Evolutionary conservation across 2,329 filamentous ascomycete genomes (phyloP), one percentile per base, ranked within the genome.

Genomic region (Aspergillus latus): DNA sequence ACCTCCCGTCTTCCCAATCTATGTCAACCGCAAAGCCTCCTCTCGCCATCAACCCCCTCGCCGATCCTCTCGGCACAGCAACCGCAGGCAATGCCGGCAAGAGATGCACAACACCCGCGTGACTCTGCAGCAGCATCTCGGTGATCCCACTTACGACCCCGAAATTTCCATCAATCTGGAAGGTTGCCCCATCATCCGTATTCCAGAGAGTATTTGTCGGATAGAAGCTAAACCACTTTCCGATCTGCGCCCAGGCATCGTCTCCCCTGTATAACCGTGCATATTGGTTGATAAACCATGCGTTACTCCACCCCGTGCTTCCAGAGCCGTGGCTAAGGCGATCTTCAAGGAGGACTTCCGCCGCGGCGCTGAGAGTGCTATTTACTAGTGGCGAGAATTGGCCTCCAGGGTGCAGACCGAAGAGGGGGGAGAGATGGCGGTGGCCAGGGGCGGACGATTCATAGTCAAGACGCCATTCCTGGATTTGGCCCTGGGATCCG

Each of bases 11-110:
- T 9, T 13, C 36, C 74, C 73, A 76, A n/a, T 61, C 52, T 44
- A 76, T 70, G 46, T 68, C 68, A 28, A 76, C 56, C 34, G 63
- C 59, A 60, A 72, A 73, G 4, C 68, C 68, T 2, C 72, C 73
- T 37, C 72, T 62, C 5, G 70, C 71, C 28, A 69, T 62, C 11
- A 74, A 63, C 3, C 71, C 70, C 8, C 49, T 64, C 30, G 76
- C 56, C 46, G 57, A 59, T 3, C 74, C 74, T 13, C 21, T 49
- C 3, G 58, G 58, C 64, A 74, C 72, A 44, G 16, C 28, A 11
- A 62, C 61, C 2, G 39, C 28, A 0, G 73, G 73, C 46, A 70
- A 67, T 5, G 72, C 70, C 13, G 75, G 74, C 2, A 76, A 57
- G 11, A 78, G 58, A 49, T 65, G 59, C 52, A 75, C 62, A n/a